Evolutionary conservation across 2,329 filamentous ascomycete species (phyloP).

Genomic region (Myriosclerotinia scirpicola): DNA sequence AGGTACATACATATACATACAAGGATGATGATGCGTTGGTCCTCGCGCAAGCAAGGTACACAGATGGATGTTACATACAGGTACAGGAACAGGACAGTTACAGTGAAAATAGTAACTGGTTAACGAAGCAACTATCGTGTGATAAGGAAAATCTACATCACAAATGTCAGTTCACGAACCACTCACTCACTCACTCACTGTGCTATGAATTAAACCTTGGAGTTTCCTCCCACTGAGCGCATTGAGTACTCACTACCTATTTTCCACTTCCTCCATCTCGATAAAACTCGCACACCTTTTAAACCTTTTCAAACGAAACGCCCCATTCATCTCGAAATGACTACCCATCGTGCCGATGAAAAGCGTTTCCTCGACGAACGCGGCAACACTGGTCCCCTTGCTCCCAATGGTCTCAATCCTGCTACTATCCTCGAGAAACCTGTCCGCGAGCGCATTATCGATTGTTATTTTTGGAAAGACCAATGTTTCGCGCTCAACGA

Average conservation of each 20-base stretch:
- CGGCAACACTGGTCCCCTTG: slow-evolving; percentile 71
- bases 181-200: neutral
- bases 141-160: slow-evolving; percentile 13
- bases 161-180: neutral
- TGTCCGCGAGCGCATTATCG: slow-evolving; percentile 90
- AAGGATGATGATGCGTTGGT: slow-evolving; percentile 10
- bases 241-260: no score
- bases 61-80: no score
- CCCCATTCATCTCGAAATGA: slow-evolving; percentile 33
- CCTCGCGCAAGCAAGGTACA: slow-evolving; percentile 6
- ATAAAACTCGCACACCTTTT: neutral
- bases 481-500: slow-evolving; percentile 96
- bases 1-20: neutral
- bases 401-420: slow-evolving; percentile 86
- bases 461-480: slow-evolving; percentile 98
- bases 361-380: slow-evolving; percentile 84
- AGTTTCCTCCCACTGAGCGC: neutral
- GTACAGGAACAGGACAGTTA: no score
- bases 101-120: slow-evolving; percentile 13
- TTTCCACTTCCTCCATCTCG: neutral
- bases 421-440: slow-evolving; percentile 96
- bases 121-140: slow-evolving; percentile 21
- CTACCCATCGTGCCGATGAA: slow-evolving; percentile 74
- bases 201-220: neutral
- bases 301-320: neutral